Conservation (phyloP, 352 stramenopile genomes). For the Phytophthora quininea region DNA sequence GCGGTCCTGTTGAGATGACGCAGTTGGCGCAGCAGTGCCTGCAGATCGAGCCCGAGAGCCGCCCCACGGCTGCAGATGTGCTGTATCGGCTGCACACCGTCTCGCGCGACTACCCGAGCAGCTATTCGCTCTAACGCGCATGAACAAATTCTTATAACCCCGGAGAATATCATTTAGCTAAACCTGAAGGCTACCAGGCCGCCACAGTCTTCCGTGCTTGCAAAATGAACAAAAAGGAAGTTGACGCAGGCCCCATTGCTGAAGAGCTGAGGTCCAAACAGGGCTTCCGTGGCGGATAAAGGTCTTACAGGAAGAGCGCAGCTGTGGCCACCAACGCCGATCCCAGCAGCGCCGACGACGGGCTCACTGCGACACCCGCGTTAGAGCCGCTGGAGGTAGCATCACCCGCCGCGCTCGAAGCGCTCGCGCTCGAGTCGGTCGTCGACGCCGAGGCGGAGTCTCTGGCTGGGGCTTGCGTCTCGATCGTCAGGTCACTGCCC, state of each 20-base stretch:
- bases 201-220: too few relatives aligned
- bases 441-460: conserved; percentile 21
- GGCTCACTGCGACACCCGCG: conserved; percentile 10
- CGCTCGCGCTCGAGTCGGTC: conserved; percentile 24
- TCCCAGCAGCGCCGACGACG: conserved; percentile 20
- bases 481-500: conserved; percentile 31
- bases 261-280: too few relatives aligned
- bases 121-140: conserved; percentile 32
- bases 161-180: neutral
- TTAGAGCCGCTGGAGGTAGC: conserved; percentile 27
- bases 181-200: neutral
- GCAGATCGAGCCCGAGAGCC: conserved; percentile 47
- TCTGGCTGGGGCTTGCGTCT: conserved; percentile 26
- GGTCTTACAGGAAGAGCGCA: conserved; percentile 35
- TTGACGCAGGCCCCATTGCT: too few relatives aligned
- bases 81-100: conserved; percentile 57
- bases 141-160: conserved; percentile 12
- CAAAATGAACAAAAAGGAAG: too few relatives aligned
- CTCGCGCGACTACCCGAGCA: conserved; percentile 36
- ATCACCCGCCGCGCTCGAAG: conserved; percentile 22
- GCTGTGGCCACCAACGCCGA: conserved; percentile 25
- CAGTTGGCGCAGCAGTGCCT: conserved; percentile 54
- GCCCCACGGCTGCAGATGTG: conserved; percentile 56
- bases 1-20: conserved; percentile 41
- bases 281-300: neutral